phyloP scores from a whole-genome alignment of 2,329 filamentous ascomycete genomes.

The Didymella keratinophila region DNA sequence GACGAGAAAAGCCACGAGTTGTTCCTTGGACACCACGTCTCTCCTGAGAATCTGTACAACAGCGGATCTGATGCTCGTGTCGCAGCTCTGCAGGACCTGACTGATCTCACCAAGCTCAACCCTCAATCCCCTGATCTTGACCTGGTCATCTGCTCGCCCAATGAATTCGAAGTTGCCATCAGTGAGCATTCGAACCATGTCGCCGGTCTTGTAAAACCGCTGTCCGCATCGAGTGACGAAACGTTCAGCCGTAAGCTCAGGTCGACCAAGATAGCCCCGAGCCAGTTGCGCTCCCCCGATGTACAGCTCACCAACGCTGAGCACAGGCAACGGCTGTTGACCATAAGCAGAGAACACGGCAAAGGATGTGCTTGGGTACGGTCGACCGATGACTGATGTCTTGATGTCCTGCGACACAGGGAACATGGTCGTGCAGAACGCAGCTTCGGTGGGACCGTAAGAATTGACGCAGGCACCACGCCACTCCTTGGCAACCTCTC shows the following conservation, averaged over 20 bases:
- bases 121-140: slow-evolving; percentile 51
- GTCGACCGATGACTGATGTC: slow-evolving; percentile 53
- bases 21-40: slow-evolving; percentile 37
- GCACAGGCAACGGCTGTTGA: slow-evolving; percentile 45
- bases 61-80: slow-evolving; percentile 34
- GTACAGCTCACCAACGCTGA: slow-evolving; percentile 56
- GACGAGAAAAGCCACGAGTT: slow-evolving; percentile 49
- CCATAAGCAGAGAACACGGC: slow-evolving; percentile 45
- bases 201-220: slow-evolving; percentile 50
- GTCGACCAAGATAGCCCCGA: slow-evolving; percentile 53
- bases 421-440: slow-evolving; percentile 56
- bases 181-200: slow-evolving; percentile 49
- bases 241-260: slow-evolving; percentile 39
- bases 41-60: slow-evolving; percentile 45
- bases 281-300: slow-evolving; percentile 58
- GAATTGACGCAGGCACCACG: slow-evolving; percentile 53
- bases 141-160: slow-evolving; percentile 50
- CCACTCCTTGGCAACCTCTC: slow-evolving; percentile 52
- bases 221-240: slow-evolving; percentile 44
- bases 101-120: slow-evolving; percentile 52
- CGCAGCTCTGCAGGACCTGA: slow-evolving; percentile 35
- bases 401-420: slow-evolving; percentile 40
- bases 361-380: slow-evolving; percentile 53
- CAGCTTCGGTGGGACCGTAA: slow-evolving; percentile 55
- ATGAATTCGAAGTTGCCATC: slow-evolving; percentile 52